Evolutionary conservation across 2,329 filamentous ascomycete genomes (phyloP), one percentile per base, ranked within the genome.

Genomic region (Neonectria punicea): DNA sequence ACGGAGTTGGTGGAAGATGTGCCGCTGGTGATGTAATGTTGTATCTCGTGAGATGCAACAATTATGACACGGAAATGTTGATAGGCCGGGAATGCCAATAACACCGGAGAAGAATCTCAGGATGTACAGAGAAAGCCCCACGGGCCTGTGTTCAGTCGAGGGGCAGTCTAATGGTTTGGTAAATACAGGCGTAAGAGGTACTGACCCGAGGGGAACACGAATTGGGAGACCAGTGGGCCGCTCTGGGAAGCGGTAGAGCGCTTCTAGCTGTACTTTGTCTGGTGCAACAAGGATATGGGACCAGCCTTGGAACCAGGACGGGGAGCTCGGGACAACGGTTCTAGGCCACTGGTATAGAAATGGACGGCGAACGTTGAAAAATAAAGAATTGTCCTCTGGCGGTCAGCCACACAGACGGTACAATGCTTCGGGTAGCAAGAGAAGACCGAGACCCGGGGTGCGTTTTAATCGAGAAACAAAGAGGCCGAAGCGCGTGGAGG

Each of bases 211-310:
- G 64, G 64, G 53, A 46, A 60, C 36, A 64, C 36, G 44, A 59
- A 61, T 34, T 58, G 57, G 63, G 28, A 59, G 28, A 25, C 41
- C 53, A 34, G 43, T 46, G 56, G 41, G 55, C 36, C 32, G 36
- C n/a, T 66, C 61, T 41, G 47, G 50, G 59, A 53, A 28, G 28
- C 28, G 44, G 43, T 13, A 59, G 50, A 51, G 18, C 47, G 44
- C 49, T 39, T 55, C 58, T 61, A 49, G 51, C 36, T 57, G 65
- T 71, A 55, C 57, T 70, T 63, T 25, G 25, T 64, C 61, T 70
- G 63, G 65, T 58, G 68, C 41, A 72, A 64, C 72, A 69, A 68
- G 68, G 68, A 72, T 68, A 66, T 54, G 50, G 51, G 47, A 55
- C 62, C 61, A 54, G 60, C 50, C 56, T 73, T 46, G 28, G 11